phyloP scores from a whole-genome alignment of 2,329 filamentous ascomycete genomes.

The Fusarium nelsonii region DNA sequence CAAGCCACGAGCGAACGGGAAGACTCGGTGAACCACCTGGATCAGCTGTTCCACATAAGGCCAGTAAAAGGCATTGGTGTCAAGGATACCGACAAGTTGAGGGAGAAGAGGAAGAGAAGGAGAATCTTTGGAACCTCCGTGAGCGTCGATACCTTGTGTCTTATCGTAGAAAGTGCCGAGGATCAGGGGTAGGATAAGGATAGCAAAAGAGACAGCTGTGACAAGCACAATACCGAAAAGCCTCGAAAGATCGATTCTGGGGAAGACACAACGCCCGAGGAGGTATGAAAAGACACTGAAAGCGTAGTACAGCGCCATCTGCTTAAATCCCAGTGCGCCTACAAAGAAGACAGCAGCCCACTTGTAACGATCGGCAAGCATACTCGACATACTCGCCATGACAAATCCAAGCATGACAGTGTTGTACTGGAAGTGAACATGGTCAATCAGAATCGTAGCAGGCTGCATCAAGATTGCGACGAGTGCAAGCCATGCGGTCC shows the following conservation, averaged over 20 bases:
- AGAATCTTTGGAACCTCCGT: constrained; percentile 67
- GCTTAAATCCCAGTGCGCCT: constrained; percentile 93
- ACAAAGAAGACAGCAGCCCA: constrained; percentile 97
- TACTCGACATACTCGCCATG: constrained; percentile 86
- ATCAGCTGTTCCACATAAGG: constrained; percentile 81
- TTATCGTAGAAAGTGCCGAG: constrained; percentile 77
- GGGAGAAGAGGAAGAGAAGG: constrained; percentile 72
- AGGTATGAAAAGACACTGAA: constrained; percentile 93
- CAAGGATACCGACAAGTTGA: constrained; percentile 68
- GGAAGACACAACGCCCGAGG: constrained; percentile 85
- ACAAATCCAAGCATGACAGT: constrained; percentile 97
- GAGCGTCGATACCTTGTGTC: constrained; percentile 70
- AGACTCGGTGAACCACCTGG: constrained; percentile 91
- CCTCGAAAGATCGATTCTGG: constrained; percentile 73
- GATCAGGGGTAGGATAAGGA: constrained; percentile 81
- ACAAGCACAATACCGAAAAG: constrained; percentile 80
- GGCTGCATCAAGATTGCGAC: constrained; percentile 94
- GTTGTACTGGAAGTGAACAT: constrained; percentile 98
- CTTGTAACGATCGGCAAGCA: constrained; percentile 84
- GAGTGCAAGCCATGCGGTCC: constrained; percentile 86
- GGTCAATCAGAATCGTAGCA: constrained; percentile 89
- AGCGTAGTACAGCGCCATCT: constrained; percentile 98
- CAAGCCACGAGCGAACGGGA: constrained; percentile 93
- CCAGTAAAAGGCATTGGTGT: constrained; percentile 77
- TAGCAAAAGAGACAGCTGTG: constrained; percentile 78